Base-by-base conservation (phyloP, 2,329 filamentous ascomycete genomes). In the Dichotomopilus funicola region DNA sequence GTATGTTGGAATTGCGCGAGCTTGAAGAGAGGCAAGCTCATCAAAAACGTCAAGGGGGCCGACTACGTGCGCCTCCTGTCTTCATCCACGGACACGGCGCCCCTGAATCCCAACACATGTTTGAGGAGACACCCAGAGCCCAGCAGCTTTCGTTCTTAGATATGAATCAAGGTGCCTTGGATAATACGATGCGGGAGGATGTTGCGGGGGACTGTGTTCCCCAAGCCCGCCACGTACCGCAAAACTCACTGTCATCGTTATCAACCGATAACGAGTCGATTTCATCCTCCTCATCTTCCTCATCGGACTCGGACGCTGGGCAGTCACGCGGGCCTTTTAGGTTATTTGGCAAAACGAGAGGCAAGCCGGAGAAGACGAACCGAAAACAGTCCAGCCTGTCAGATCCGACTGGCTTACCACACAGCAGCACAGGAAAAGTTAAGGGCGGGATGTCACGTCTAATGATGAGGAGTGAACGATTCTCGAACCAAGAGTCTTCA, bases 1-100 rank as follows among this genome's bases (percentile, higher is more conserved):
- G 53, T 6, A 37, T 49, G 2, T 2, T 58, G 6, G 56, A 58
- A 44, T 27, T 38, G 33, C 56, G 56, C 49, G 56, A 58, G 44
- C 34, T 38, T n/a, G 40, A 55, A 27, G 56, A 58, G 13, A 10
- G 42, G 19, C 36, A 34, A 2, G 36, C 47, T 27, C 38, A 36
- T 6, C 37, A 48, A 13, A 27, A 38, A 19, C 49, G 31, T n/a
- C 38, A 8, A 47, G 41, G 43, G 36, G 54, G 54, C n/a, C 35
- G 54, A 34, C 35, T 53, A 8, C 40, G 54, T 36, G 54, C 54
- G 3, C 40, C 38, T 45, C 47, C 55, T 10, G 55, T 54, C 33
- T 10, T 51, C 13, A 33, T 57, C 7, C 51, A n/a, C 8, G 35
- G 36, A 41, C 31, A 35, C 7, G 42, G 43, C 19, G 53, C 6